Evolutionary conservation across 2,329 filamentous ascomycete species (phyloP), one percentile per base, ranked within the genome.

Genomic region (Aspergillus vadensis): DNA sequence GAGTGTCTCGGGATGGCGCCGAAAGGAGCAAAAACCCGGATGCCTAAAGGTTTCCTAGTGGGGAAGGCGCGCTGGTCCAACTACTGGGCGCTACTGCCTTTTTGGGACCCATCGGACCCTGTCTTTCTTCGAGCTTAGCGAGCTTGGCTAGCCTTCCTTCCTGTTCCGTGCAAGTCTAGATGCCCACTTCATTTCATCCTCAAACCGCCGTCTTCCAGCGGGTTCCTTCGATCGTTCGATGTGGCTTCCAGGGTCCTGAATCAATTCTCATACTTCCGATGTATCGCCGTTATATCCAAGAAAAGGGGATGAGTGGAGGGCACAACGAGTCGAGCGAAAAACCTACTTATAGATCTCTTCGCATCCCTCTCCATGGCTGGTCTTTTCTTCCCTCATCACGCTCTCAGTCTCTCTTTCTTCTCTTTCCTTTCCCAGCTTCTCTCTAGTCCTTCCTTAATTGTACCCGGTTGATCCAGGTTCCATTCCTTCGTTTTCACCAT

Each of bases 401-500:
- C 32, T 48, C 23, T 25, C 51, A 19, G 19, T 23, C 19, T 53
- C 14, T 39, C 39, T 50, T 52, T 53, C 32, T 27, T 44, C n/a
- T 54, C 47, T 39, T 53, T 44, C 23, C 23, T 39, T 53, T 48
- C 27, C 15, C 30, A 30, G 12, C 43, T 17, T 44, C 43, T 39
- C 19, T 49, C 44, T 30, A 49, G 21, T 62, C 60, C 10, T 48
- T 62, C 56, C 48, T 64, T 62, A 47, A 47, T 55, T 41, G 6
- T 19, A 15, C 54, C 43, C 50, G 59, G 55, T 64, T 64, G 62
- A 64, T 38, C 62, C 55, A 59, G 58, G 48, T 48, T 32, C 19
- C 44, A 41, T 47, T 56, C 57, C 41, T 56, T 61, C 32, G 14
- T 38, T 21, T 15, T 60, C 44, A 62, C 23, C 23, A 65, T 65